Conservation (phyloP, 2,329 filamentous ascomycete species). For the Arthrobotrys megalospora region DNA sequence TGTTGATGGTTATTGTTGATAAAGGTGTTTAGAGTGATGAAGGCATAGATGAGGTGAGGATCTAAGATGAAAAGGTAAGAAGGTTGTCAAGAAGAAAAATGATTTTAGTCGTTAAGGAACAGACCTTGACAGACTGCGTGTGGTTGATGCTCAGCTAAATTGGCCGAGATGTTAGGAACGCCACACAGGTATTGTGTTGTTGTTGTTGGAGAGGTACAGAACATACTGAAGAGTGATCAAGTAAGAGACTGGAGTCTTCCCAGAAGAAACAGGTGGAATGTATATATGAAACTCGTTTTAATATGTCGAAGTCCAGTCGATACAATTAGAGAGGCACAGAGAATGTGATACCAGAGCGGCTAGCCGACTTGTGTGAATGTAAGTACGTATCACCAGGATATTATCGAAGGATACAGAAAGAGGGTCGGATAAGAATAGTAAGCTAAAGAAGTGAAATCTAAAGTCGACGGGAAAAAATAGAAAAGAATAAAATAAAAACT, state of each 20-base stretch:
- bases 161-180: not conserved
- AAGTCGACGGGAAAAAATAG: constrained; percentile 17
- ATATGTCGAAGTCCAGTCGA: constrained; percentile 58
- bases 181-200: constrained; percentile 1
- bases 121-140: constrained; percentile 12
- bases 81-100: not conserved
- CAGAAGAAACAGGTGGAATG: constrained; percentile 26
- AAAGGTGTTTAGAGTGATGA: constrained; percentile 14
- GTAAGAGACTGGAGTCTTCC: constrained; percentile 19
- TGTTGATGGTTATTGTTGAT: constrained; percentile 23
- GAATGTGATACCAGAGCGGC: constrained; percentile 22
- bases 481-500: constrained; percentile 19
- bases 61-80: constrained; percentile 22
- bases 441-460: constrained; percentile 23
- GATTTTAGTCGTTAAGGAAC: constrained; percentile 16
- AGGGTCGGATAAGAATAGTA: constrained; percentile 27
- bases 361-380: constrained; percentile 29
- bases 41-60: constrained; percentile 16
- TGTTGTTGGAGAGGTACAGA: not conserved
- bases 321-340: constrained; percentile 32
- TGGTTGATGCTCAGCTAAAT: constrained; percentile 16
- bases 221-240: constrained; percentile 9
- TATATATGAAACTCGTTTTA: constrained; percentile 59
- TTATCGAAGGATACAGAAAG: constrained; percentile 16
- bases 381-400: constrained; percentile 45